These are phyloP conservation scores for Trichoderma afroharzianum DNA, from an alignment of 2,329 filamentous ascomycete genomes.

Conservation along the genomic window DNA sequence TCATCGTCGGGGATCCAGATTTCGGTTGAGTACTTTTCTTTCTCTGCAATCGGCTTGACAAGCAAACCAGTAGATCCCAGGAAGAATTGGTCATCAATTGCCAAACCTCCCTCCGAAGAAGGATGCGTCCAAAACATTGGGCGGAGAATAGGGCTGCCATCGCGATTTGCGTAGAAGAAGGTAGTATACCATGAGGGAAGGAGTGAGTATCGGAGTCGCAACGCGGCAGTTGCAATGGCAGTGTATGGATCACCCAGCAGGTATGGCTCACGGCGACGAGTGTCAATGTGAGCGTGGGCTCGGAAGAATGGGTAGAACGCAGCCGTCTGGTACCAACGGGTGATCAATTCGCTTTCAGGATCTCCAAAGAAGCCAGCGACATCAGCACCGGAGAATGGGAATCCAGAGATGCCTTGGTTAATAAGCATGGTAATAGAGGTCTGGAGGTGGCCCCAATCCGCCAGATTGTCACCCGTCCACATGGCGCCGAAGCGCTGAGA, in stretches of 20 bases:
- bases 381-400: slow-evolving; percentile 90
- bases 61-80: slow-evolving; percentile 83
- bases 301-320: slow-evolving; percentile 99
- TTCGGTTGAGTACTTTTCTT: slow-evolving; percentile 68
- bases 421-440: slow-evolving; percentile 89
- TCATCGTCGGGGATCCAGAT: slow-evolving; percentile 88
- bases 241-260: slow-evolving; percentile 80
- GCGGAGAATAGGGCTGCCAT: slow-evolving; percentile 81
- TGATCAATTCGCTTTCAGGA: slow-evolving; percentile 84
- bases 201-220: slow-evolving; percentile 84
- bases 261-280: slow-evolving; percentile 90
- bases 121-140: slow-evolving; percentile 95
- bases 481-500: slow-evolving; percentile 88
- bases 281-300: slow-evolving; percentile 93
- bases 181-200: slow-evolving; percentile 96
- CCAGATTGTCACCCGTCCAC: slow-evolving; percentile 99
- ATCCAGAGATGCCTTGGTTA: slow-evolving; percentile 87
- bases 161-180: slow-evolving; percentile 81
- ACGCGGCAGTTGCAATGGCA: slow-evolving; percentile 78
- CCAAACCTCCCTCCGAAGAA: slow-evolving; percentile 79
- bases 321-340: slow-evolving; percentile 94
- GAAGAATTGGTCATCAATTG: slow-evolving; percentile 89
- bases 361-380: slow-evolving; percentile 98
- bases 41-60: slow-evolving; percentile 82
- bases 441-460: slow-evolving; percentile 86